Conservation (phyloP, 2,329 filamentous ascomycete genomes). For the Grosmannia huntii region DNA sequence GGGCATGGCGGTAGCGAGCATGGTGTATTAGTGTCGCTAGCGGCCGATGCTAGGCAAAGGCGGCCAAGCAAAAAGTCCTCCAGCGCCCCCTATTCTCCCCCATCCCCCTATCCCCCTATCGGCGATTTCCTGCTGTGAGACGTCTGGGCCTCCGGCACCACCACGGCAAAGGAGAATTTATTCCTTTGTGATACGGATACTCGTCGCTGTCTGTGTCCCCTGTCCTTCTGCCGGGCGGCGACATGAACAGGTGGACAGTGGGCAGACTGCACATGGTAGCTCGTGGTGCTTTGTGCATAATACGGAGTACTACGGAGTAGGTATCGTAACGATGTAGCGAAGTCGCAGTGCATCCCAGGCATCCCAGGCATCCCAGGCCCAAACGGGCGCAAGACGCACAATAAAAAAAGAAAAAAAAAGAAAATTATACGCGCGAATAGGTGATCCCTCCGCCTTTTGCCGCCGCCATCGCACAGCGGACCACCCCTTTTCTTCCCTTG, state of each 20-base stretch:
- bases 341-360: too few relatives aligned
- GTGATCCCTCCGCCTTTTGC: conserved; percentile 1
- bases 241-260: conserved; percentile 7
- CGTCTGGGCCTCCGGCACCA: not conserved
- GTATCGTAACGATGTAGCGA: too few relatives aligned
- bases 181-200: too few relatives aligned
- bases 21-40: not conserved
- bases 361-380: too few relatives aligned
- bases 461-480: conserved; percentile 3
- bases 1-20: not conserved
- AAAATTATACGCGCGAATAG: too few relatives aligned
- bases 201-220: too few relatives aligned
- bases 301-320: not conserved
- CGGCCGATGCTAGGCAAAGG: not conserved
- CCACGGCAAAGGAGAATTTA: too few relatives aligned
- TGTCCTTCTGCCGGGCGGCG: not conserved
- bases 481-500: conserved; percentile 1
- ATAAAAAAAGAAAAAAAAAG: too few relatives aligned
- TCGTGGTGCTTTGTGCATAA: not conserved
- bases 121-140: not conserved
- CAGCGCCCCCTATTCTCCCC: not conserved
- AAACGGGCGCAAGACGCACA: too few relatives aligned
- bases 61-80: not conserved
- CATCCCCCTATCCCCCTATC: not conserved
- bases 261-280: too few relatives aligned